These are phyloP conservation scores for Narthecium ossifragum DNA, from an alignment of 106 monocot species.

Conservation along the genomic window DNA sequence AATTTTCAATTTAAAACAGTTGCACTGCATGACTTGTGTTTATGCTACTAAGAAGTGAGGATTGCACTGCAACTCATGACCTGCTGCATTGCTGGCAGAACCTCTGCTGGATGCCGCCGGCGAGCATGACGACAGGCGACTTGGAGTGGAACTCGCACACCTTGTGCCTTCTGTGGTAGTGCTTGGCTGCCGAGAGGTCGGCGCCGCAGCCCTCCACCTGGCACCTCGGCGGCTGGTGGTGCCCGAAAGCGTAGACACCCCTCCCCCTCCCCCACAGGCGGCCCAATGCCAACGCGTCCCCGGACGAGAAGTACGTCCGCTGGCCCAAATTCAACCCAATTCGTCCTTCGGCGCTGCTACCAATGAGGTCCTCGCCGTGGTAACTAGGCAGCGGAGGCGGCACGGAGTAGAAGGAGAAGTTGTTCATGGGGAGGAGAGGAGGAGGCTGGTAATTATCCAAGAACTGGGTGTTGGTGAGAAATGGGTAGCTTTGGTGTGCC, in stretches of 20 bases:
- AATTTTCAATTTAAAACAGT: too few relatives aligned
- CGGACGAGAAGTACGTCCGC: slow-evolving; percentile 40
- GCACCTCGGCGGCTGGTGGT: slow-evolving; percentile 19
- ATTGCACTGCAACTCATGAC: slow-evolving; percentile 7
- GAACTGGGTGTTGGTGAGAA: neutral
- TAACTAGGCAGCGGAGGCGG: neutral
- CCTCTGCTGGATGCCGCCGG: slow-evolving; percentile 17
- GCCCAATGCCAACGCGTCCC: slow-evolving; percentile 10
- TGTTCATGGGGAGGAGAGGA: neutral
- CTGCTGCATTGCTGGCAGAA: slow-evolving; percentile 60
- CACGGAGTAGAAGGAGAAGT: neutral
- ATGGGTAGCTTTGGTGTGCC: neutral
- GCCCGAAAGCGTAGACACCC: slow-evolving; percentile 4
- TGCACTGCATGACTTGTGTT: too few relatives aligned
- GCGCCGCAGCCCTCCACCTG: slow-evolving; percentile 40
- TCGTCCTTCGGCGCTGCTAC: neutral
- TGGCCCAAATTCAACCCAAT: slow-evolving; percentile 35
- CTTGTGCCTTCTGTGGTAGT: slow-evolving; percentile 41
- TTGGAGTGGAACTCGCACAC: slow-evolving; percentile 49
- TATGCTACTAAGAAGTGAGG: slow-evolving; percentile 30
- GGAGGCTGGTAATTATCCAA: neutral
- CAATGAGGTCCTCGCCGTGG: neutral
- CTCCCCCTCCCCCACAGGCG: slow-evolving; percentile 7
- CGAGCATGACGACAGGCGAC: slow-evolving; percentile 20
- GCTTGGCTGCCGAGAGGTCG: slow-evolving; percentile 30